Percentiles rank a stretch among this genome's conserved stretches.
These are phyloP conservation scores for Cucurbitaria berberidis DNA, from an alignment of 2,329 filamentous ascomycete species.

Conservation along the genomic window DNA sequence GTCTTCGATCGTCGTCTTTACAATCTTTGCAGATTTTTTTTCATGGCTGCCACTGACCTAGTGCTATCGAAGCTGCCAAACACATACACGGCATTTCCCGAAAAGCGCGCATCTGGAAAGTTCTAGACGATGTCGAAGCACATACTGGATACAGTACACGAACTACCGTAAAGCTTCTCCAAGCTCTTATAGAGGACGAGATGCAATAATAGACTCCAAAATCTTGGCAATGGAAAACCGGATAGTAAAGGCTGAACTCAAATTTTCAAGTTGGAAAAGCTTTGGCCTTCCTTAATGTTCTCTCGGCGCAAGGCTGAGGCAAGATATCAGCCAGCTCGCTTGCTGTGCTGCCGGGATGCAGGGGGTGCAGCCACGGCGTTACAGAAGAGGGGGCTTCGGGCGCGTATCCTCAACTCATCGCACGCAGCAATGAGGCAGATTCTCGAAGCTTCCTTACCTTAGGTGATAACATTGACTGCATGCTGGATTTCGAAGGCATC, in stretches of 20 bases:
- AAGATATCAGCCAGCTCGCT: neutral
- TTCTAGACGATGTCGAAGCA: conserved; percentile 39
- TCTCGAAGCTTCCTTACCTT: neutral
- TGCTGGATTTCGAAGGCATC: neutral
- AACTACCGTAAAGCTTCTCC: conserved; percentile 35
- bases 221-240: neutral
- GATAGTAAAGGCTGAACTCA: neutral
- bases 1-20: conserved; percentile 2
- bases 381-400: neutral
- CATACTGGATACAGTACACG: conserved; percentile 41
- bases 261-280: neutral
- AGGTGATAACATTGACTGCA: neutral
- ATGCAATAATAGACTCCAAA: neutral
- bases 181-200: conserved; percentile 30
- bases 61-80: conserved; percentile 35
- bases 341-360: neutral
- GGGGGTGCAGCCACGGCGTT: neutral
- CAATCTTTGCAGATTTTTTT: neutral
- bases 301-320: neutral
- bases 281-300: too few species aligned
- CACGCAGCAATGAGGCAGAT: neutral
- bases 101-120: conserved; percentile 43
- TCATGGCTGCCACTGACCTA: neutral
- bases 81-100: conserved; percentile 41
- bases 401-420: neutral